Evolutionary conservation across 202 grass and related monocot species (phyloP).

Genomic region (Panicum hallii): DNA sequence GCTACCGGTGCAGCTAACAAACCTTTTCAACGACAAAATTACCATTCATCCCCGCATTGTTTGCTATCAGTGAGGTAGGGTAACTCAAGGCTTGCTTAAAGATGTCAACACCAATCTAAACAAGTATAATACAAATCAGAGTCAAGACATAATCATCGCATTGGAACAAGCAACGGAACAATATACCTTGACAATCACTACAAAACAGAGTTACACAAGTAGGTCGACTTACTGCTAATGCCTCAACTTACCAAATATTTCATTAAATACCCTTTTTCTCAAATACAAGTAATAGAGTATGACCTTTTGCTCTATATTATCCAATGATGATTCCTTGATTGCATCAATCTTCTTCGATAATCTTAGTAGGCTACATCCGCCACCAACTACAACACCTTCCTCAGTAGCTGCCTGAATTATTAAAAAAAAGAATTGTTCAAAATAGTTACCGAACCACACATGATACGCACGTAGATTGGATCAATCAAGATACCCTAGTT

Average conservation of each 20-base stretch:
- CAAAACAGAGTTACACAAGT: slow-evolving; percentile 22
- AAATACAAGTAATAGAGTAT: slow-evolving; percentile 34
- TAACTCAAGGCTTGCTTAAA: slow-evolving; percentile 91
- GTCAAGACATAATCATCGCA: slow-evolving; percentile 7
- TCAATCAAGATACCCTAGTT: slow-evolving; percentile 70
- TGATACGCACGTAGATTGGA: slow-evolving; percentile 27
- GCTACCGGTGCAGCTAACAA: not conserved
- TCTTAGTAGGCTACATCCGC: slow-evolving; percentile 91
- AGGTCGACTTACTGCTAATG: not conserved
- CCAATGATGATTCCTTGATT: slow-evolving; percentile 75
- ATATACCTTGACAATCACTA: slow-evolving; percentile 3
- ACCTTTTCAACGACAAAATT: slow-evolving; percentile 79
- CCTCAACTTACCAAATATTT: not conserved
- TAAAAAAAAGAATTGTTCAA: slow-evolving; percentile 1
- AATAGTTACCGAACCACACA: slow-evolving; percentile 43
- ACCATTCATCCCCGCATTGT: slow-evolving; percentile 83
- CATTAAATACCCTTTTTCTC: slow-evolving; percentile 10
- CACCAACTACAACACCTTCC: slow-evolving; percentile 95
- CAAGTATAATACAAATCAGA: slow-evolving; percentile 10
- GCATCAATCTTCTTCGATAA: slow-evolving; percentile 76
- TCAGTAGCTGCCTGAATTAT: slow-evolving; percentile 87
- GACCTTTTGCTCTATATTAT: slow-evolving; percentile 86
- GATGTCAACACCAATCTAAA: slow-evolving; percentile 94
- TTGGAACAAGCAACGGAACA: not conserved
- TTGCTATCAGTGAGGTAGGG: slow-evolving; percentile 78